Evolutionary conservation across 768 basidiomycete species (phyloP).

Genomic region (Leccinum rimulosum): DNA sequence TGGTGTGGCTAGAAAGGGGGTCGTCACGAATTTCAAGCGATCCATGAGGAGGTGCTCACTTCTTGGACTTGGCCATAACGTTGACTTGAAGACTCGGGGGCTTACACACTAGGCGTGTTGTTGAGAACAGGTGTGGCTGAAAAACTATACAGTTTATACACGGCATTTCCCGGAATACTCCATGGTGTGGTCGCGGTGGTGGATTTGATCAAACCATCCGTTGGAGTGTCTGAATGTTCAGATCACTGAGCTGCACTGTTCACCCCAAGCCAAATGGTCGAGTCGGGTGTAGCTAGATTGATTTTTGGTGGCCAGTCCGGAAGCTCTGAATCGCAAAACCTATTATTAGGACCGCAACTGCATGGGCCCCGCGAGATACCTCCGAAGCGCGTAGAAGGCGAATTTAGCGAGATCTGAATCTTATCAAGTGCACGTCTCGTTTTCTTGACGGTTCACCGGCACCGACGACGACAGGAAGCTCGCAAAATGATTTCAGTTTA

Average conservation of each 20-base stretch:
- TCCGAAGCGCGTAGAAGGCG: neutral
- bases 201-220: neutral
- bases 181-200: neutral
- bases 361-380: neutral
- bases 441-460: neutral
- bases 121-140: constrained; percentile 29
- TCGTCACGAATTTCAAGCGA: constrained; percentile 15
- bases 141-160: constrained; percentile 29
- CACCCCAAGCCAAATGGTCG: neutral
- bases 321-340: neutral
- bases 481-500: neutral
- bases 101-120: neutral
- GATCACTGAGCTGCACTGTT: neutral
- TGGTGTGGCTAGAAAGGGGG: constrained; percentile 62
- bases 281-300: neutral
- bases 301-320: neutral
- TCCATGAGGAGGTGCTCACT: constrained; percentile 48
- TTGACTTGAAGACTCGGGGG: constrained; percentile 13
- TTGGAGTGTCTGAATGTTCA: neutral
- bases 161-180: constrained; percentile 22
- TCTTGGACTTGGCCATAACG: constrained; percentile 97
- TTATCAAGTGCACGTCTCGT: neutral
- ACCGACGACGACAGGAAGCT: neutral
- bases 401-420: neutral
- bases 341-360: neutral